Conservation (phyloP, 2,329 filamentous ascomycete genomes). For the Cladosporium sp. region DNA sequence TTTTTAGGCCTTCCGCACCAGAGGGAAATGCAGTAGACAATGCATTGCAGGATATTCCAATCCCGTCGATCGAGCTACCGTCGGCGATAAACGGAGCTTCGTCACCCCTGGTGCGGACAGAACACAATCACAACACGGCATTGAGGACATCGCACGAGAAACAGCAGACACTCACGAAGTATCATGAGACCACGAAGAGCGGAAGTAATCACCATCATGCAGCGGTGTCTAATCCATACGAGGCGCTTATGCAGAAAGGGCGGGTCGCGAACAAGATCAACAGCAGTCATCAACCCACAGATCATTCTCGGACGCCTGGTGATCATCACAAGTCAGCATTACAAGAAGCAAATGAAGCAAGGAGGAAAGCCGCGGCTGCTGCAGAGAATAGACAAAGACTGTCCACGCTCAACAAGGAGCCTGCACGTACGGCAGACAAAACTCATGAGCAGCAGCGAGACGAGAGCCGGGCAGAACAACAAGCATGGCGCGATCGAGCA, state of each 20-base stretch:
- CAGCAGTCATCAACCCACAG: not conserved
- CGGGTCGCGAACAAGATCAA: not conserved
- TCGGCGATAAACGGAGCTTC: not conserved
- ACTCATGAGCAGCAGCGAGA: too few relatives aligned
- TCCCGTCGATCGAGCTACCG: conserved; percentile 5
- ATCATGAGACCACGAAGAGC: not conserved
- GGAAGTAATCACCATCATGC: not conserved
- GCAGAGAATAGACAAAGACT: not conserved
- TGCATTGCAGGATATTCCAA: not conserved
- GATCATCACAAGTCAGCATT: too few relatives aligned
- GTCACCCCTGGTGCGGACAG: not conserved
- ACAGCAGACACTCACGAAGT: not conserved
- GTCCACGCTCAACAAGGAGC: too few relatives aligned
- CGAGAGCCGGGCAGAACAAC: not conserved
- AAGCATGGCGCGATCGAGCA: not conserved
- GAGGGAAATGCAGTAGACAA: conserved; percentile 2
- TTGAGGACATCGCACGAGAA: not conserved
- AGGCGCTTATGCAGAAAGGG: not conserved
- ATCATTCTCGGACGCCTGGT: too few relatives aligned
- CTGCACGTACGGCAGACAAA: too few relatives aligned
- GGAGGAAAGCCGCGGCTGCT: not conserved
- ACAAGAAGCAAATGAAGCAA: not conserved
- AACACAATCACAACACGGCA: not conserved
- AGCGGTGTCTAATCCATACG: not conserved
- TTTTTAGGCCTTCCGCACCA: conserved; percentile 11